These are phyloP conservation scores for Colletotrichum sp. DNA, from an alignment of 2,329 filamentous ascomycete species.

Conservation along the genomic window DNA sequence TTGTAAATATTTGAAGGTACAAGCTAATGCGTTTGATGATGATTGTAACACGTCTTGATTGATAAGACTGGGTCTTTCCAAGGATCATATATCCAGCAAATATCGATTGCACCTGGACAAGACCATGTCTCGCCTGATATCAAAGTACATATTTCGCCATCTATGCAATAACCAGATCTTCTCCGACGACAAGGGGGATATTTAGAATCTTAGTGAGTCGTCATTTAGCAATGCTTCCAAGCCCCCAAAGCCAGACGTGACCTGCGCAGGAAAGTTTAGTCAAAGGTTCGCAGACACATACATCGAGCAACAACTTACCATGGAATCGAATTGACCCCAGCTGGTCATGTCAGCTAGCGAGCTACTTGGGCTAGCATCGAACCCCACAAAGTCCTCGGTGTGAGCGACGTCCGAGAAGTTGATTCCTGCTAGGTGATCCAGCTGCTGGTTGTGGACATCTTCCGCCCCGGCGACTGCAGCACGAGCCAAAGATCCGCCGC, in stretches of 20 bases:
- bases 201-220: slow-evolving; percentile 8
- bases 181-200: background rate
- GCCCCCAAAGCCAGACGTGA: slow-evolving; percentile 15
- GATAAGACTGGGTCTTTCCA: background rate
- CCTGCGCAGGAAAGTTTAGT: background rate
- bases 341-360: slow-evolving; percentile 18
- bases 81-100: background rate
- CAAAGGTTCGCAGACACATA: background rate
- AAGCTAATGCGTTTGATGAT: background rate
- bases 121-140: background rate
- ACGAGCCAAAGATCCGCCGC: background rate
- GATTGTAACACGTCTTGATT: background rate
- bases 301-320: background rate
- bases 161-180: background rate
- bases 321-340: slow-evolving; percentile 22
- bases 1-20: background rate
- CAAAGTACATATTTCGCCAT: background rate
- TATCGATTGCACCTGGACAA: background rate
- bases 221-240: slow-evolving; percentile 10
- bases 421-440: background rate
- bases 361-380: slow-evolving; percentile 10
- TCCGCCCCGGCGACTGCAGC: background rate
- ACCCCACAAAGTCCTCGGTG: slow-evolving; percentile 10
- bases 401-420: background rate
- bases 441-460: background rate